phyloP scores from a whole-genome alignment of 768 basidiomycete genomes.

The Pisolithus orientalis region DNA sequence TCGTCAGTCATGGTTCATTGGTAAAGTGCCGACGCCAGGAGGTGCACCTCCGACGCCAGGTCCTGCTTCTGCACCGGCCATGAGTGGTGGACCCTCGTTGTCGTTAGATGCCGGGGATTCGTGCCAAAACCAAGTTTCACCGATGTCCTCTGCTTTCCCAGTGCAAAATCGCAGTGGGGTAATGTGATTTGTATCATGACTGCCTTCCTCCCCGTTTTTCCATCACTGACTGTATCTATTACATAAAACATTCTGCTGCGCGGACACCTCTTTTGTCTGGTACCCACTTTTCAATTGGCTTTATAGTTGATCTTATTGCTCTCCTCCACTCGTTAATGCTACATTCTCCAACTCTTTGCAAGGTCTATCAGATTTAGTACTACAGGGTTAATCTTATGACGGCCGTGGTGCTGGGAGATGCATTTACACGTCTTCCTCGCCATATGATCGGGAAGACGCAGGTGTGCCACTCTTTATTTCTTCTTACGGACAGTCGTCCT shows the following conservation, averaged over 20 bases:
- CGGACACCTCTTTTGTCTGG: conserved; percentile 15
- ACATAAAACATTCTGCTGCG: conserved; percentile 7
- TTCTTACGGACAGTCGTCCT: not conserved
- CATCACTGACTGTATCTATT: conserved; percentile 16
- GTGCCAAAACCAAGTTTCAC: conserved; percentile 52
- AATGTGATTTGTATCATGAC: conserved; percentile 9
- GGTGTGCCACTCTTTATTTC: not conserved
- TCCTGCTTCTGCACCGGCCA: conserved; percentile 37
- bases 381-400: conserved; percentile 5
- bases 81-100: conserved; percentile 20
- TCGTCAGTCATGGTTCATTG: conserved; percentile 86
- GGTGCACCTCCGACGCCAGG: conserved; percentile 43
- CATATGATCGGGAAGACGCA: conserved; percentile 8
- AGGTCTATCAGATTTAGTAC: conserved; percentile 6
- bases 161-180: conserved; percentile 16
- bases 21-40: conserved; percentile 57
- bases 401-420: conserved; percentile 10
- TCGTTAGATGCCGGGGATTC: conserved; percentile 32
- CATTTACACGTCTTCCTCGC: conserved; percentile 6
- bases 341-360: conserved; percentile 7
- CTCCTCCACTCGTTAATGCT: conserved; percentile 25
- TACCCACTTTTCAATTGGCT: conserved; percentile 14
- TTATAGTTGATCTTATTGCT: conserved; percentile 15
- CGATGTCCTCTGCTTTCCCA: conserved; percentile 83
- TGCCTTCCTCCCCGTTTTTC: not conserved